phyloP scores from a whole-genome alignment of 78 protist genomes.

The Emiliania huxleyi region DNA sequence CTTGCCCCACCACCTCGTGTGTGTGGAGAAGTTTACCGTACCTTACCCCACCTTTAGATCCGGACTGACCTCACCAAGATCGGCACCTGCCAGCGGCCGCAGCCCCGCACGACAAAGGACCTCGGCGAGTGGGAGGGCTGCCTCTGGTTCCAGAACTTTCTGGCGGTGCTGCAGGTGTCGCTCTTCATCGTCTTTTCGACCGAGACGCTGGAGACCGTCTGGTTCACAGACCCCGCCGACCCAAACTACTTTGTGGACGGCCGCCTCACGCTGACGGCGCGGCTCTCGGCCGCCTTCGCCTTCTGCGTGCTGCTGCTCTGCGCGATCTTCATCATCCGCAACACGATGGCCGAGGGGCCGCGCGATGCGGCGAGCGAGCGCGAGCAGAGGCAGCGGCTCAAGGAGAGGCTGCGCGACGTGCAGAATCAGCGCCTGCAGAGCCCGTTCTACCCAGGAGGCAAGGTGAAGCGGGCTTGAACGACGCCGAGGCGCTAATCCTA shows the following conservation, averaged over 20 bases:
- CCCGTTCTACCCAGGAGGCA: too few species aligned
- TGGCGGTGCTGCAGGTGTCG: background rate
- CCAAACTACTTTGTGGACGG: background rate
- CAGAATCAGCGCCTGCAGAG: too few species aligned
- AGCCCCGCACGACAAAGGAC: background rate
- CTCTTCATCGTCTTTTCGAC: background rate
- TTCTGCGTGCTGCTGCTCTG: background rate
- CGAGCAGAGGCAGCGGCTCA: too few species aligned
- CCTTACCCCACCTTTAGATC: too few species aligned
- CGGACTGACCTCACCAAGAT: background rate
- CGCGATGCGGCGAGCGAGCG: too few species aligned
- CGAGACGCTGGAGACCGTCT: background rate
- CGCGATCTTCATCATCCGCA: background rate
- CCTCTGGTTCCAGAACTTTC: background rate
- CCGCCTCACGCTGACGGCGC: background rate
- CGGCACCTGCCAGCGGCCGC: background rate
- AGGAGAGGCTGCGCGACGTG: too few species aligned
- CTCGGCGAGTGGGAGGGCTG: background rate
- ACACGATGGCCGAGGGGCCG: background rate
- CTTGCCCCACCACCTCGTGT: too few species aligned
- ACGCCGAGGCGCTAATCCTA: too few species aligned
- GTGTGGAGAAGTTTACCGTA: too few species aligned
- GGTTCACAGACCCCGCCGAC: background rate
- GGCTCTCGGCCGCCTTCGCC: background rate
- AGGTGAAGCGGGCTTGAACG: too few species aligned